Conservation (phyloP, 768 basidiomycete genomes). For the Lentinus tigrinus region DNA sequence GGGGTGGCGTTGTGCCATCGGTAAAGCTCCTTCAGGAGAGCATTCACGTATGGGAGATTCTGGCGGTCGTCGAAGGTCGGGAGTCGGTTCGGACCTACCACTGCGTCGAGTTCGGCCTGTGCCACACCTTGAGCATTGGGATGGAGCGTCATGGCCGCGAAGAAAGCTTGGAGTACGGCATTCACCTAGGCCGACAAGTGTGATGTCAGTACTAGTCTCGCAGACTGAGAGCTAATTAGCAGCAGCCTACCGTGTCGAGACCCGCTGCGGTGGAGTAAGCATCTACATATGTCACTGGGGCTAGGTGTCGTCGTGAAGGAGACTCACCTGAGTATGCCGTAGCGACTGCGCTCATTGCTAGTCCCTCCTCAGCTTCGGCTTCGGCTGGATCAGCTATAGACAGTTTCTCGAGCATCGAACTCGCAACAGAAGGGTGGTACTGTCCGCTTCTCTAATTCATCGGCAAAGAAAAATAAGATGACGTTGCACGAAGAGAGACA, state of each 20-base stretch:
- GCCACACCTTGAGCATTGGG: slow-evolving; percentile 32
- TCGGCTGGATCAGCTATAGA: too few species aligned
- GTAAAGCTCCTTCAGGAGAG: slow-evolving; percentile 31
- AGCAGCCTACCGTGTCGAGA: neutral
- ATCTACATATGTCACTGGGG: neutral
- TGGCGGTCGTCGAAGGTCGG: slow-evolving; percentile 26
- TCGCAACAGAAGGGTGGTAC: too few species aligned
- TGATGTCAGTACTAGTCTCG: neutral
- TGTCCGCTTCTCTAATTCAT: too few species aligned
- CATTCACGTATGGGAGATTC: slow-evolving; percentile 27
- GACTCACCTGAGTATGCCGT: too few species aligned
- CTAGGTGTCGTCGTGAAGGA: too few species aligned
- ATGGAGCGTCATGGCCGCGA: slow-evolving; percentile 22
- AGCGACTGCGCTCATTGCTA: too few species aligned
- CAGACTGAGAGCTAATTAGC: neutral
- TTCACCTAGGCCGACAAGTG: slow-evolving; percentile 1
- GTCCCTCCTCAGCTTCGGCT: too few species aligned
- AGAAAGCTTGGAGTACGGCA: slow-evolving; percentile 13
- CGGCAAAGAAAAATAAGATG: too few species aligned
- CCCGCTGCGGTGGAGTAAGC: neutral
- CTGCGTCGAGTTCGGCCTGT: slow-evolving; percentile 38
- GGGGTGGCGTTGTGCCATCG: slow-evolving; percentile 18
- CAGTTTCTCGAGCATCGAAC: too few species aligned
- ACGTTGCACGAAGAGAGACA: too few species aligned
- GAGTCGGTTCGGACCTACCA: slow-evolving; percentile 31